Base-by-base conservation (phyloP, 2,329 filamentous ascomycete species). In the Lasiodiplodia hormozganensis region DNA sequence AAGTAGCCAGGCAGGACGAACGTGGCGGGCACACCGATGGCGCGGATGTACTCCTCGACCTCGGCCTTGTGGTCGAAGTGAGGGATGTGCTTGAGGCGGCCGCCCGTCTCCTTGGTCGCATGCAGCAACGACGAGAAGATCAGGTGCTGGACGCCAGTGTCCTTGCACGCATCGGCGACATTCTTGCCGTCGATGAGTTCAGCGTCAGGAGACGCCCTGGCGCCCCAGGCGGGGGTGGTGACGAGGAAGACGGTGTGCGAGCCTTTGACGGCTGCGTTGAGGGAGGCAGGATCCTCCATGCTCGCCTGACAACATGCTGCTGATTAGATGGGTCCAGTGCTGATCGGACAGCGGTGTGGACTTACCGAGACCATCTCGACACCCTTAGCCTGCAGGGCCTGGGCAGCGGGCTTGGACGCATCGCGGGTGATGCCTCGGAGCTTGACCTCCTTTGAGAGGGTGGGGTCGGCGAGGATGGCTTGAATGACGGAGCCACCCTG, bases 381-480 rank as follows among this genome's bases (percentile, higher is more conserved):
- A 4, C 86, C 86, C 58, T 82, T 75, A 0, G 73, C 72, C 0
- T 76, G 67, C 3, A 89, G 80, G 3, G 77, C 76, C 73, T 84
- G 81, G 18, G 86, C 81, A 1, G 79, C 79, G 0, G 82, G 72
- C 64, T 82, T 83, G 18, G 76, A 74, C 2, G 77, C 70, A 69
- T 87, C 80, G 56, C 88, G 85, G 2, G 87, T 88, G 34, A 90
- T 80, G 56, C 81, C 88, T 28, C 87, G 85, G 47, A 90, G 78
- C 3, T 79, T 75, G 56, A 81, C 77, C 36, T 62, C 57, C 28
- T 62, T 62, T 38, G 57, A 62, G 23, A 62, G 57, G 2, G 14
- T 23, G 3, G 57, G 2, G 57, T 62, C 57, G 57, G 57, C 38
- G 57, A 62, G 57, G 1, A 86, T 78, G 0, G 84, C 76, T 72